A percentile compares a stretch with the other conserved stretches of the same genome.
Evolutionary conservation across 768 basidiomycete genomes (phyloP).

Genomic region (Rhizopogon sp.): DNA sequence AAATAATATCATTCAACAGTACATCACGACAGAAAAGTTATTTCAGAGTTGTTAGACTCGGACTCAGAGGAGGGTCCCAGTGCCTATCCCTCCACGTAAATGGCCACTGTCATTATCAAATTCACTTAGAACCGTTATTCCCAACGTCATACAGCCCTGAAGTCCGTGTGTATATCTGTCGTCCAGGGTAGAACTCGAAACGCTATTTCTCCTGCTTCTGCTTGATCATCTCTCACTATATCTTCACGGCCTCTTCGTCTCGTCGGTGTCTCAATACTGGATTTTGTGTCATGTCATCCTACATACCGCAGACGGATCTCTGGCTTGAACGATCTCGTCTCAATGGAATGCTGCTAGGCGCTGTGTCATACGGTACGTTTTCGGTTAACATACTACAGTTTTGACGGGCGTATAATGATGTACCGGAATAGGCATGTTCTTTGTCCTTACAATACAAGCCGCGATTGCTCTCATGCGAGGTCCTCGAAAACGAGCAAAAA

Average conservation of each 20-base stretch:
- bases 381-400: background rate
- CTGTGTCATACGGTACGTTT: conserved; percentile 19
- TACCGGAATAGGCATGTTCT: conserved; percentile 13
- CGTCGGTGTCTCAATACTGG: background rate
- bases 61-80: no score
- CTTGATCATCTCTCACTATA: background rate
- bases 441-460: conserved; percentile 16
- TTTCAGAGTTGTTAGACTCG: no score
- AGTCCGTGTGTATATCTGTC: background rate
- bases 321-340: conserved; percentile 24
- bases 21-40: no score
- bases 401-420: background rate
- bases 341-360: conserved; percentile 14
- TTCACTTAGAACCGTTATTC: no score
- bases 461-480: conserved; percentile 3
- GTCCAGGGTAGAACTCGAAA: background rate
- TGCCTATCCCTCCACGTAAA: no score
- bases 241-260: background rate
- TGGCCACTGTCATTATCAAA: no score
- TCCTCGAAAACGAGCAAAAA: background rate
- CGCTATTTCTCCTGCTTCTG: background rate
- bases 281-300: conserved; percentile 12
- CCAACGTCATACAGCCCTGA: no score
- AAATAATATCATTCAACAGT: no score
- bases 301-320: conserved; percentile 12